Conservation (phyloP, 495 filamentous ascomycete genomes). For the Aspergillus cavernicola region DNA sequence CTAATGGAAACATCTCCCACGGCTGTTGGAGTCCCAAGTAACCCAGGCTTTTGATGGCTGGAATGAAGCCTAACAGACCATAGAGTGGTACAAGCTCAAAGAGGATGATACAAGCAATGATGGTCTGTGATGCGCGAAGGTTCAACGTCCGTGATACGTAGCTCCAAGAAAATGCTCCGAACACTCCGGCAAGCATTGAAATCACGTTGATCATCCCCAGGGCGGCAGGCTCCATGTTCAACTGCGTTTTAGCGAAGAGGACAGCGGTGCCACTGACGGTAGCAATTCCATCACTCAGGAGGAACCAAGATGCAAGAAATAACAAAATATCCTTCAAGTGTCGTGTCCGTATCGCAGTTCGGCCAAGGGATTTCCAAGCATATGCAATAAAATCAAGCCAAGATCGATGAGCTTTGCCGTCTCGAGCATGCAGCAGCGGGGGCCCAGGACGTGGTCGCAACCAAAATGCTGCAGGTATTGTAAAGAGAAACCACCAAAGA, state of each 20-base stretch:
- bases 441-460: slow-evolving; percentile 88
- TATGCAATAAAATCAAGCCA: slow-evolving; percentile 66
- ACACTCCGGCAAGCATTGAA: slow-evolving; percentile 73
- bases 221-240: slow-evolving; percentile 82
- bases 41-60: slow-evolving; percentile 69
- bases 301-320: slow-evolving; percentile 90
- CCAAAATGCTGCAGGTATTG: slow-evolving; percentile 85
- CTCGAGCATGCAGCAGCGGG: slow-evolving; percentile 48
- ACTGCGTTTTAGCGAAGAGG: slow-evolving; percentile 89
- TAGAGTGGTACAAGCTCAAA: slow-evolving; percentile 94
- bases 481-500: slow-evolving; percentile 92
- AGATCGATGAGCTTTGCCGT: slow-evolving; percentile 38
- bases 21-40: slow-evolving; percentile 82
- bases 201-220: slow-evolving; percentile 94
- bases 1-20: slow-evolving; percentile 96
- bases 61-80: slow-evolving; percentile 84
- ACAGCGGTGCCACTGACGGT: slow-evolving; percentile 94
- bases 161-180: slow-evolving; percentile 89
- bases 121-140: slow-evolving; percentile 76
- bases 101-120: slow-evolving; percentile 81
- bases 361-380: slow-evolving; percentile 81
- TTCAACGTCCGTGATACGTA: slow-evolving; percentile 62
- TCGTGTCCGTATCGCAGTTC: slow-evolving; percentile 73
- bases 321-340: slow-evolving; percentile 80
- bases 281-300: slow-evolving; percentile 89